Conservation (phyloP, 192 early-diverging fungal genomes). For the Martensiomyces pterosporus region DNA sequence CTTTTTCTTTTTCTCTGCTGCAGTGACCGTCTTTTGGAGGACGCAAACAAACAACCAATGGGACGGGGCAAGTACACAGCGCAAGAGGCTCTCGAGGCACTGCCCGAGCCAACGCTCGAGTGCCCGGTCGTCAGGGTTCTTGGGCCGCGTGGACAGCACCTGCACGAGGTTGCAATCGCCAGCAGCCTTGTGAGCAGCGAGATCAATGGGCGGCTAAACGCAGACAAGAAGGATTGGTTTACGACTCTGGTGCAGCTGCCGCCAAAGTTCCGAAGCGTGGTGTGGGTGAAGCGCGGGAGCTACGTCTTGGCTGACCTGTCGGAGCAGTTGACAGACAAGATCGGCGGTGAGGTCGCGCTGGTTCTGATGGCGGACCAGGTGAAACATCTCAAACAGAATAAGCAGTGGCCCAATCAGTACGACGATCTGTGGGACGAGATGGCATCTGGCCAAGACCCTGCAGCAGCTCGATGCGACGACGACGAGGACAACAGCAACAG, state of each 20-base stretch:
- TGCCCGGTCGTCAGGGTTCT: slow-evolving; percentile 57
- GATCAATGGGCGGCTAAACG: slow-evolving; percentile 30
- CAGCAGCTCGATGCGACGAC: background rate
- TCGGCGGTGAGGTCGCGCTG: slow-evolving; percentile 71
- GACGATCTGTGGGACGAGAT: slow-evolving; percentile 18
- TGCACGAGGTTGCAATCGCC: slow-evolving; percentile 62
- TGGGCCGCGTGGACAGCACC: slow-evolving; percentile 66
- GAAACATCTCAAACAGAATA: slow-evolving; percentile 56
- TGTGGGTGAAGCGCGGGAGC: slow-evolving; percentile 81
- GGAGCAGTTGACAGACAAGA: slow-evolving; percentile 60
- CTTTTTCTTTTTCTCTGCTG: too few species aligned
- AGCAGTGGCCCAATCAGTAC: slow-evolving; percentile 33
- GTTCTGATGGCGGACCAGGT: slow-evolving; percentile 72
- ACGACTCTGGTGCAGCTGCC: slow-evolving; percentile 67
- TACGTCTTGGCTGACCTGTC: slow-evolving; percentile 58
- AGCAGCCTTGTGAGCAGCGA: slow-evolving; percentile 25
- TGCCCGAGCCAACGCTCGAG: slow-evolving; percentile 25
- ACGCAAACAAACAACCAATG: slow-evolving; percentile 10
- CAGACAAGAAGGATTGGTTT: slow-evolving; percentile 40
- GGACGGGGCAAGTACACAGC: slow-evolving; percentile 46
- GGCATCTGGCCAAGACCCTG: slow-evolving; percentile 2
- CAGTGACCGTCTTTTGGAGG: too few species aligned
- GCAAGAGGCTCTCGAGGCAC: slow-evolving; percentile 38
- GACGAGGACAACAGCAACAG: background rate
- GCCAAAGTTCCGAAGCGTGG: slow-evolving; percentile 70